phyloP scores from a whole-genome alignment of 2,329 filamentous ascomycete genomes.

The Colletotrichum gigasporum region DNA sequence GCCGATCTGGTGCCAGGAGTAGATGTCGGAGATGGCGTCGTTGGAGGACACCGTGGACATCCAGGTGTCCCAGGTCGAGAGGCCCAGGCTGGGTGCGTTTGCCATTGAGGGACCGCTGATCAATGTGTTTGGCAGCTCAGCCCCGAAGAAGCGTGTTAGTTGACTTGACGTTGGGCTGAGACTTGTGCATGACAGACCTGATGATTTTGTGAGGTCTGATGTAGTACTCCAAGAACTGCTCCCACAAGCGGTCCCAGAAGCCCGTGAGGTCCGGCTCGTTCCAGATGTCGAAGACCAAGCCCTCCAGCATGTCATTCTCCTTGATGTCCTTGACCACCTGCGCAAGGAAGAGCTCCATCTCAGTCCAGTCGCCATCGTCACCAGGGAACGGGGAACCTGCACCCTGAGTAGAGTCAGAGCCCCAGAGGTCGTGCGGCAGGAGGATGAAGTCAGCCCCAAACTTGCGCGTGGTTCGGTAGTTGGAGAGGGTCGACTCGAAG shows the following conservation, averaged over 20 bases:
- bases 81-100: not conserved
- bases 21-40: conserved; percentile 28
- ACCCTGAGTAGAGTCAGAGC: not conserved
- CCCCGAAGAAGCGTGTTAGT: conserved; percentile 16
- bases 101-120: conserved; percentile 23
- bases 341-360: conserved; percentile 52
- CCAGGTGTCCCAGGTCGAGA: conserved; percentile 6
- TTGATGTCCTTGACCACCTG: conserved; percentile 48
- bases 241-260: conserved; percentile 33
- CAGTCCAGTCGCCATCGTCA: conserved; percentile 57
- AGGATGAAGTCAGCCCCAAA: not conserved
- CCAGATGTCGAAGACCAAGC: conserved; percentile 60
- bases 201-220: conserved; percentile 31
- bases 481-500: conserved; percentile 2
- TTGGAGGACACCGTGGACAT: conserved; percentile 16
- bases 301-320: conserved; percentile 45
- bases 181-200: conserved; percentile 16
- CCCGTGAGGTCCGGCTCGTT: conserved; percentile 58
- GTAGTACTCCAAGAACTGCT: conserved; percentile 34
- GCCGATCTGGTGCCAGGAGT: conserved; percentile 32
- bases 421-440: conserved; percentile 25
- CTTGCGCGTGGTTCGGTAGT: conserved; percentile 1
- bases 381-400: conserved; percentile 45
- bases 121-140: conserved; percentile 1
- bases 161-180: rapidly evolving